These are phyloP conservation scores for Scleroderma citrinum DNA, from an alignment of 768 basidiomycete genomes.

Conservation along the genomic window DNA sequence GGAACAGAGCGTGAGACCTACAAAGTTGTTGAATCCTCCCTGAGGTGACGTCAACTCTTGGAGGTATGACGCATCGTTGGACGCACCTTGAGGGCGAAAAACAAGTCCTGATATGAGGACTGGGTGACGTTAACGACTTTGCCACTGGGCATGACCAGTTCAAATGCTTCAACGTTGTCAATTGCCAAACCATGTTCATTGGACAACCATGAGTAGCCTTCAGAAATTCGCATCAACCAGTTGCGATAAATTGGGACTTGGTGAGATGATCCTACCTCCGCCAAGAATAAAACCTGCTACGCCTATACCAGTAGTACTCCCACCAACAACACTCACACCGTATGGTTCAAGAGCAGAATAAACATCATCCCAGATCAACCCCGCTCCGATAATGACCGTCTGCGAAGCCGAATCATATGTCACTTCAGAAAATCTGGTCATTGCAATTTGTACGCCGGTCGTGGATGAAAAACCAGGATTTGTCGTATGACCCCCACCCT, in stretches of 20 bases:
- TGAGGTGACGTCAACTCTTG: conserved; percentile 10
- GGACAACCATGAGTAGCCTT: conserved; percentile 57
- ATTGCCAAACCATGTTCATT: conserved; percentile 55
- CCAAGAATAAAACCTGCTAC: conserved; percentile 54
- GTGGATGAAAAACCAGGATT: conserved; percentile 56
- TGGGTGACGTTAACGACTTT: conserved; percentile 31
- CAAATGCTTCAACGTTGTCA: conserved; percentile 49
- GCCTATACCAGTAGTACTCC: conserved; percentile 51
- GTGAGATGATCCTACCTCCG: conserved; percentile 35
- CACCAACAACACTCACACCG: conserved; percentile 53
- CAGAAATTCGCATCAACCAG: neutral
- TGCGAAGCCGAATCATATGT: conserved; percentile 32
- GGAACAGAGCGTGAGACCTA: conserved; percentile 10
- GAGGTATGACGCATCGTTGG: too few relatives aligned
- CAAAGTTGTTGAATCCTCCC: conserved; percentile 64
- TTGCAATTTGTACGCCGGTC: conserved; percentile 47
- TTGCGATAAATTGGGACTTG: neutral
- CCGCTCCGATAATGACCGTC: conserved; percentile 34
- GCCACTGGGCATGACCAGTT: conserved; percentile 53
- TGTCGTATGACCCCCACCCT: conserved; percentile 50
- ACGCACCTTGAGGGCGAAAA: conserved; percentile 38
- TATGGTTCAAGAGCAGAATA: conserved; percentile 46
- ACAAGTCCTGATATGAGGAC: conserved; percentile 31
- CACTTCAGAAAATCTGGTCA: conserved; percentile 42
- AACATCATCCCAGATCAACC: conserved; percentile 61